Percentiles rank a stretch among this genome's conserved stretches.
Conservation (phyloP, 805 yeast species). For the Yamadazyma sp. region DNA sequence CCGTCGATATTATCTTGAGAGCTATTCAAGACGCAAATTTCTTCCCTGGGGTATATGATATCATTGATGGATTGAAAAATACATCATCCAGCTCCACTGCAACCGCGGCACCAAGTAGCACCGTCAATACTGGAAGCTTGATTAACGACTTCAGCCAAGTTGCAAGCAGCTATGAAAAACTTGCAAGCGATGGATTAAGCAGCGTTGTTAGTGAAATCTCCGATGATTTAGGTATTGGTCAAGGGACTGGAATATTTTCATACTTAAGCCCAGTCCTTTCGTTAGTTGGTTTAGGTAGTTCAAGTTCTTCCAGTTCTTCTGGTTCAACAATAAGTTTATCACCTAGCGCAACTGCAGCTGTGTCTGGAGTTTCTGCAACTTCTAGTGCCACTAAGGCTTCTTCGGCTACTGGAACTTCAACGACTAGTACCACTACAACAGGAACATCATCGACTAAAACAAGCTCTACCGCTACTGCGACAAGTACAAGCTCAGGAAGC, state of each 20-base stretch:
- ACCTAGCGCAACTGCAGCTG: constrained; percentile 14
- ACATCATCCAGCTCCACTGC: constrained; percentile 13
- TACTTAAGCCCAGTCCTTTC: constrained; percentile 15
- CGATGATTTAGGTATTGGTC: constrained; percentile 9
- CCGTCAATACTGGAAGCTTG: constrained; percentile 11
- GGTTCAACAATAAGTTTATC: constrained; percentile 8
- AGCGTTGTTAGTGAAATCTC: constrained; percentile 6
- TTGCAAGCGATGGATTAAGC: constrained; percentile 9
- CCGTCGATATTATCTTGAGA: constrained; percentile 21
- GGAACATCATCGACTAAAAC: constrained; percentile 5
- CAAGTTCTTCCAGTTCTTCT: constrained; percentile 3
- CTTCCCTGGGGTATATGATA: constrained; percentile 16
- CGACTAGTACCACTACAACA: constrained; percentile 6
- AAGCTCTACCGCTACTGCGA: constrained; percentile 4
- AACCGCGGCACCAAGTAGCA: constrained; percentile 9
- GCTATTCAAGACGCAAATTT: constrained; percentile 15
- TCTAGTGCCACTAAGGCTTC: constrained; percentile 7
- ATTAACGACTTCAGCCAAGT: constrained; percentile 9
- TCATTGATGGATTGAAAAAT: constrained; percentile 16
- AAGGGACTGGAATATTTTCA: constrained; percentile 12
- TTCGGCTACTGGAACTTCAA: constrained; percentile 3
- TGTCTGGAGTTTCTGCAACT: constrained; percentile 4
- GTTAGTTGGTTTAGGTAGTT: constrained; percentile 13
- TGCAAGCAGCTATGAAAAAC: constrained; percentile 7
- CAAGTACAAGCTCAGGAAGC: constrained; percentile 6